Percentiles rank a stretch among this genome's conserved stretches.
phyloP scores from a whole-genome alignment of 1,284 basidiomycete species.

The Cronartium quercuum region DNA sequence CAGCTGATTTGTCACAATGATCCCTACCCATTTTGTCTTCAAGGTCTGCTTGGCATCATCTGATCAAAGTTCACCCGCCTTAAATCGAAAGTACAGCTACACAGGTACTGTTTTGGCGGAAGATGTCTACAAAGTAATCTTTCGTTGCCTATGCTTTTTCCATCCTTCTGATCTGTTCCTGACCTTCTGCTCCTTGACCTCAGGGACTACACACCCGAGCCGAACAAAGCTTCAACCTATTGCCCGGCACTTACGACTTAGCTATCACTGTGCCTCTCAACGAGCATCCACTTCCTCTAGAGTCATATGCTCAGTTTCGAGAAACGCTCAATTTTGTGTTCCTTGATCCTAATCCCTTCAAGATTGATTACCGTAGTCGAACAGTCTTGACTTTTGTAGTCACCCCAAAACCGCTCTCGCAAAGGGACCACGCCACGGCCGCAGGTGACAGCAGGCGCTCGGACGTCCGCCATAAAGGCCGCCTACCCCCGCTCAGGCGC shows the following conservation, averaged over 20 bases:
- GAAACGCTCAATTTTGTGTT: neutral
- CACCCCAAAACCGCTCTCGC: neutral
- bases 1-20: neutral
- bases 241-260: neutral
- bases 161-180: neutral
- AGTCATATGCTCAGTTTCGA: neutral
- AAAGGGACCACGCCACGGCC: neutral
- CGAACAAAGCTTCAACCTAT: neutral
- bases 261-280: neutral
- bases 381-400: neutral
- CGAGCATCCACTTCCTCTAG: neutral
- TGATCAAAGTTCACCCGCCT: neutral
- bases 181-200: neutral
- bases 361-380: neutral
- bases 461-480: neutral
- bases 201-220: neutral
- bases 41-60: neutral
- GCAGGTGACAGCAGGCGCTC: neutral
- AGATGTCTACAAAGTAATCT: neutral
- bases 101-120: neutral
- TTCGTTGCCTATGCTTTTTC: neutral
- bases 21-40: neutral
- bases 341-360: neutral
- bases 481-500: neutral
- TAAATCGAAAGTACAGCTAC: neutral